Evolutionary conservation across 495 filamentous ascomycete species (phyloP), one percentile per base, ranked within the genome.

Genomic region (Venustampulla echinocandica): DNA sequence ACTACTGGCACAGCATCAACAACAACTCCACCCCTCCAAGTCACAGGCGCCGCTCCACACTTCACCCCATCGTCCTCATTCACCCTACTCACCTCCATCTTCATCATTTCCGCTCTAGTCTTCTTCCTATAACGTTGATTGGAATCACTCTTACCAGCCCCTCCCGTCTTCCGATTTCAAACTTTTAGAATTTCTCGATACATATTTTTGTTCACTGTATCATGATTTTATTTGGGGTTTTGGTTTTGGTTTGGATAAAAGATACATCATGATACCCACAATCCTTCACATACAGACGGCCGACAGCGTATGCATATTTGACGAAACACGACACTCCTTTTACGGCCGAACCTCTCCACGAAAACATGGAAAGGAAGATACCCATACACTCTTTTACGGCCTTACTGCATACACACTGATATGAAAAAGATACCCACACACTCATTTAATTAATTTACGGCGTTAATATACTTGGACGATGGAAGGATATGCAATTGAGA

Each of bases 261-360:
- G 18, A 21, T 9, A 21, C 22, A 32, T 48, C 36, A 41, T 48
- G 36, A 20, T 48, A 41, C 35, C 20, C 45, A 48, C 42, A 30
- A n/a, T n/a, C n/a, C n/a, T n/a, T n/a, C n/a, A n/a, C n/a, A n/a
- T n/a, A n/a, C n/a, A n/a, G n/a, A n/a, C n/a, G n/a, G n/a, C n/a
- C n/a, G n/a, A n/a, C n/a, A n/a, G n/a, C n/a, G n/a, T n/a, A n/a
- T n/a, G n/a, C n/a, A n/a, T n/a, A n/a, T n/a, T n/a, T n/a, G n/a
- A n/a, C n/a, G n/a, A n/a, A n/a, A n/a, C n/a, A n/a, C n/a, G n/a
- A n/a, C n/a, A n/a, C n/a, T n/a, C n/a, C n/a, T n/a, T n/a, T n/a
- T n/a, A n/a, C n/a, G n/a, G n/a, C n/a, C n/a, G n/a, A n/a, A n/a
- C n/a, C n/a, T n/a, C n/a, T n/a, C n/a, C n/a, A n/a, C n/a, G n/a